These are phyloP conservation scores for Millerago galiae DNA, from an alignment of 805 yeast species.

Conservation along the genomic window DNA sequence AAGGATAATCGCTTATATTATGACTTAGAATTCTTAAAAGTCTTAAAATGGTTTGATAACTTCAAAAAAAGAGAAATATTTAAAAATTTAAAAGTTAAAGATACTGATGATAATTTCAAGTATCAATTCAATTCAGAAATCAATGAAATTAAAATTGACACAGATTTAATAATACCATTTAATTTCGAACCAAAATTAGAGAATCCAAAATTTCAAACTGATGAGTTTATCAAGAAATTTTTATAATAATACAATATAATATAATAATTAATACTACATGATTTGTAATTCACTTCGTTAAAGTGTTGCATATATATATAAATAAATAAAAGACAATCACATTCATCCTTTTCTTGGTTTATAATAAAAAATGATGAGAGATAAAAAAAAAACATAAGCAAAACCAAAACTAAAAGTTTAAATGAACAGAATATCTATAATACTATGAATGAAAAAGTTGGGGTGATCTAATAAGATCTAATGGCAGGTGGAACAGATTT, in stretches of 20 bases:
- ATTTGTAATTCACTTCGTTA: background rate
- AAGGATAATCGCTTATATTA: constrained; percentile 6
- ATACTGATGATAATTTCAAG: constrained; percentile 6
- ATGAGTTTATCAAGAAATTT: constrained; percentile 4
- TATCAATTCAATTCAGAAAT: constrained; percentile 17
- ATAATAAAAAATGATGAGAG: too few species aligned
- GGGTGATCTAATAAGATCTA: constrained; percentile 70
- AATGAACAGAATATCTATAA: constrained; percentile 2
- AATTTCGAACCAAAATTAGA: constrained; percentile 10
- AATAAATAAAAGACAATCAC: background rate
- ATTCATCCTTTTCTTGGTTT: too few species aligned
- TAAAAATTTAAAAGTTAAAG: constrained; percentile 9
- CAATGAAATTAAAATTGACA: constrained; percentile 3
- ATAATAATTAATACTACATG: background rate
- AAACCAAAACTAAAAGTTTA: background rate
- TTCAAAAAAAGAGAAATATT: constrained; percentile 11
- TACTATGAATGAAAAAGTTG: background rate
- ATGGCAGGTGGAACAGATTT: constrained; percentile 94
- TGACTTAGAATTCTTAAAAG: constrained; percentile 18
- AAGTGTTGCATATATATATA: constrained; percentile 1
- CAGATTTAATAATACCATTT: constrained; percentile 5
- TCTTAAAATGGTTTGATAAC: constrained; percentile 15
- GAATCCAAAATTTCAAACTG: constrained; percentile 15
- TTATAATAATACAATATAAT: background rate
- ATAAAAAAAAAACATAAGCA: background rate